Base-by-base conservation (phyloP, 164 flowering plant species). In the Chimonanthus salicifolius region DNA sequence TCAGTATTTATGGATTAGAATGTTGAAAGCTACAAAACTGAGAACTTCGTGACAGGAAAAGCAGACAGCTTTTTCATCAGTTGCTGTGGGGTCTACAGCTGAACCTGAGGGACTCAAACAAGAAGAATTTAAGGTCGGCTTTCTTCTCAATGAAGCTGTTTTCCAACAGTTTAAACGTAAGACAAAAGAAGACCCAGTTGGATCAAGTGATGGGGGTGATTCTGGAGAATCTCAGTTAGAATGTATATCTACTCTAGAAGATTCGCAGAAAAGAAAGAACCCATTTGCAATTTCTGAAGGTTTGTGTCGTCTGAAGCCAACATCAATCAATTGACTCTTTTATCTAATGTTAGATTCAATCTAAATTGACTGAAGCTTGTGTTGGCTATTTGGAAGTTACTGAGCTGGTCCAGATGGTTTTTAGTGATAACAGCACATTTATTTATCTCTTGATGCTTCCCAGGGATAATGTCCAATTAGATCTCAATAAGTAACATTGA, bases 131-230 rank as follows among this genome's bases (percentile, higher is more conserved):
- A 77, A 73, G 69, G 8, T 15, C 66, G 68, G 60, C 0, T 60
- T 6, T 74, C 64, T 70, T 65, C 51, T 85, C 68, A 82, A 81
- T 71, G 81, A 78, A 63, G 75, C 60, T 68, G 75, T 81, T 65
- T 82, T 91, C 46, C 77, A 85, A 67, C 86, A 79, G 83, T 87
- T 88, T 75, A 87, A 87, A 77, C 75, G 62, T 54, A 45, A 68
- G 60, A 75, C 70, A 33, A 82, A 72, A 4, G 78, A 72, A 13
- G 79, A 73, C 18, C 43, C 4, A 64, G 45, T 15, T 11, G 73
- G 20, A 20, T 62, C 78, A 51, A 47, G 47, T 77, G 47, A 64
- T 50, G 75, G 51, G 68, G 77, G 58, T 76, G 84, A 71, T 7
- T 47, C 4, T 33, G 82, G 71, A 63, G 69, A 15, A 69, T 15